Percentiles rank a stretch among this genome's conserved stretches.
phyloP scores from a whole-genome alignment of 768 basidiomycete genomes.

The Macrocybe gigantea region DNA sequence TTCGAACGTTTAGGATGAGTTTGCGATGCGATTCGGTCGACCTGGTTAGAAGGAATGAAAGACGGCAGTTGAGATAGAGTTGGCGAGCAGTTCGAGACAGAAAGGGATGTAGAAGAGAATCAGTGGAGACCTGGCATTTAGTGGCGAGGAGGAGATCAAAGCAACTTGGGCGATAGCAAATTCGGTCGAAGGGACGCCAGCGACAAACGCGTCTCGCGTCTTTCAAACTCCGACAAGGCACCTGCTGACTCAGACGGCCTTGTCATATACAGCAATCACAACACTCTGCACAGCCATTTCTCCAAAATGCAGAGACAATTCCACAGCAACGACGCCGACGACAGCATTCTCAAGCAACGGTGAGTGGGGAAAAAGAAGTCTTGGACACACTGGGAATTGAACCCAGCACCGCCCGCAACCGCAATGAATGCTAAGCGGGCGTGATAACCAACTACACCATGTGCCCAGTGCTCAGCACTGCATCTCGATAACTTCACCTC shows the following conservation, averaged over 20 bases:
- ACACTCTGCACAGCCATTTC: not conserved
- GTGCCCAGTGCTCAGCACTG: slow-evolving; percentile 10
- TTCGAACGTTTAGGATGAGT: no score
- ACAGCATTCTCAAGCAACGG: not conserved
- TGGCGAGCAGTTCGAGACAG: no score
- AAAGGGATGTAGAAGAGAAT: no score
- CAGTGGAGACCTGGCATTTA: no score
- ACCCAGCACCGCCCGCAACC: slow-evolving; percentile 1
- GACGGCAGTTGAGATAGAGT: no score
- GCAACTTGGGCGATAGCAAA: no score
- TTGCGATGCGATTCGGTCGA: no score
- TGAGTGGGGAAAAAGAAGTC: not conserved
- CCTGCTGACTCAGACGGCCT: not conserved
- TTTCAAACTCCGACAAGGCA: not conserved
- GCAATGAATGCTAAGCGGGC: slow-evolving; percentile 19
- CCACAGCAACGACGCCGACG: not conserved
- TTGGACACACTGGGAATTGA: slow-evolving; percentile 2
- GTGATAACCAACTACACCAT: slow-evolving; percentile 28
- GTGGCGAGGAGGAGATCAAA: no score
- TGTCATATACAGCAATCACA: not conserved
- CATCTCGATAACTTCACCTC: no score
- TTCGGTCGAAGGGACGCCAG: no score
- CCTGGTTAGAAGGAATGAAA: no score
- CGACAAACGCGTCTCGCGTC: not conserved
- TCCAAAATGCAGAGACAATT: not conserved